Base-by-base conservation (phyloP, 2,329 filamentous ascomycete genomes). In the Penicillium fuscoglaucum region DNA sequence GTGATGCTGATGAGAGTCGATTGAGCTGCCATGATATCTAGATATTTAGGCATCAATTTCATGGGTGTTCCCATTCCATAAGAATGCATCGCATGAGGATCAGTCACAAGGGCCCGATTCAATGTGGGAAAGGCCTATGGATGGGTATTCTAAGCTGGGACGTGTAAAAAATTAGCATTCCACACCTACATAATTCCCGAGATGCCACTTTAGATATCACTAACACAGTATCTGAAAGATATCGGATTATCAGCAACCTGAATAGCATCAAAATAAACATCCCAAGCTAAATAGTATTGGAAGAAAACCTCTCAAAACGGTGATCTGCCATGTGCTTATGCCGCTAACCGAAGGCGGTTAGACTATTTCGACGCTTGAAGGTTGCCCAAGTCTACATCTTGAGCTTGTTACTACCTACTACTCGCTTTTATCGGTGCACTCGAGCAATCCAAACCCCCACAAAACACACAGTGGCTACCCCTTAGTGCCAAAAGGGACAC, bases 281-380 rank as follows among this genome's bases (percentile, higher is more conserved):
- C 7, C 1, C 6, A n/a, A 13, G 9, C 8, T 26, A n/a, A 26
- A 17, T 2, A 37, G 7, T 1, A 17, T 12, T 28, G 15, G 12
- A 35, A n/a, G 19, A 24, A 37, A 26, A 15, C 6, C 5, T 12
- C 10, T 7, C 5, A 9, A 24, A 24, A 35, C 19, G 21, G 21
- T 13, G 52, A 52, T 52, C 50, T 28, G 5, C 29, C 40, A 52
- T 43, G 19, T 33, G 50, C 50, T 39, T 26, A 39, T 52, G 8
- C 31, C 48, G 31, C 54, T 57, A 57, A 52, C 54, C 48, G 6
- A 26, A 37, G 19, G 6, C 15, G 47, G 54, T 50, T 57, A 57
- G 47, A 26, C 2, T n/a, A 19, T 41, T 26, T 13, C 3, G 9
- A 35, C 6, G 4, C 3, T 50, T 43, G 10, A 29, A 45, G 19